Evolutionary conservation across 1,284 basidiomycete species (phyloP).

Genomic region (Kwoniella shivajii): DNA sequence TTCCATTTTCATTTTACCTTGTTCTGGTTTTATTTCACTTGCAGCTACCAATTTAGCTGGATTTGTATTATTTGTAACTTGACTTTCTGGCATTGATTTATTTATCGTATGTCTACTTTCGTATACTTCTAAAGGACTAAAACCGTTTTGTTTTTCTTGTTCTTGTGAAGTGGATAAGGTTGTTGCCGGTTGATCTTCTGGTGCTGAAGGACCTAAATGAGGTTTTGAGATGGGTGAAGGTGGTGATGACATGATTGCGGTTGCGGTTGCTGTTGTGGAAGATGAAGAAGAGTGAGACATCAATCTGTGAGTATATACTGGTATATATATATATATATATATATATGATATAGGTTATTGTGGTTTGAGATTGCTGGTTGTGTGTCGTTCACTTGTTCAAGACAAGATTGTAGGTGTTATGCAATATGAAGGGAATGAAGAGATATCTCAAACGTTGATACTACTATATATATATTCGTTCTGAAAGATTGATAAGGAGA

Average conservation of each 20-base stretch:
- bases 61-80: constrained; percentile 1
- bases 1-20: constrained; percentile 6
- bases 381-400: too few relatives aligned
- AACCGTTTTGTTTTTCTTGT: constrained; percentile 1
- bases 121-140: constrained; percentile 5
- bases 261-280: not conserved
- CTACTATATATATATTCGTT: too few relatives aligned
- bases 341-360: not conserved
- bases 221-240: not conserved
- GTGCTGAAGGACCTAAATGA: constrained; percentile 1
- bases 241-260: constrained; percentile 1
- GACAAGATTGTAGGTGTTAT: too few relatives aligned
- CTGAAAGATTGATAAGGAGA: too few relatives aligned
- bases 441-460: too few relatives aligned
- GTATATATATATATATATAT: not conserved
- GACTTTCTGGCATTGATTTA: too few relatives aligned
- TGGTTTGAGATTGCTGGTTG: not conserved
- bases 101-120: too few relatives aligned
- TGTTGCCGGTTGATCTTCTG: constrained; percentile 6
- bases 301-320: not conserved
- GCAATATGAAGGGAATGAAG: too few relatives aligned
- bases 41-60: not conserved
- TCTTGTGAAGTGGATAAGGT: not conserved
- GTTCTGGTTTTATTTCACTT: not conserved
- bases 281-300: not conserved